These are phyloP conservation scores for Russula ochroleuca DNA, from an alignment of 768 basidiomycete species.

Conservation along the genomic window DNA sequence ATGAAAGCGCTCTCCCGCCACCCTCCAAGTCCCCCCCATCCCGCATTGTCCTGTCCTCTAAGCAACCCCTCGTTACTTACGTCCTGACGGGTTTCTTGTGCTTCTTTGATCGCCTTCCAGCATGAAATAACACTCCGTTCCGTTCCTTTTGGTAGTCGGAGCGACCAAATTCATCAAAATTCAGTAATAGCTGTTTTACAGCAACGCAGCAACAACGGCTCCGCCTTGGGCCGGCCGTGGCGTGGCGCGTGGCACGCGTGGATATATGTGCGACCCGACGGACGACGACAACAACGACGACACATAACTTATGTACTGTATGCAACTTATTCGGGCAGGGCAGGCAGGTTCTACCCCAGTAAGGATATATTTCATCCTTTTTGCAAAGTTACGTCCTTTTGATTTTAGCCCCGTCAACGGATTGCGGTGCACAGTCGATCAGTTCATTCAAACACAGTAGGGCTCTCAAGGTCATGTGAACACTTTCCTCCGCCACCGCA, in stretches of 20 bases:
- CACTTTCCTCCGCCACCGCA: neutral
- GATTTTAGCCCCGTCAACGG: neutral
- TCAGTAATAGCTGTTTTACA: too few relatives aligned
- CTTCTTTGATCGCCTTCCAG: neutral
- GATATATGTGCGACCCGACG: too few relatives aligned
- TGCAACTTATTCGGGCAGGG: neutral
- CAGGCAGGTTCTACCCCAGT: constrained; percentile 11
- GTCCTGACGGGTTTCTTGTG: neutral
- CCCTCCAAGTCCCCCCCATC: neutral
- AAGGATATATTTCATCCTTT: constrained; percentile 20
- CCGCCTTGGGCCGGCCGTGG: too few relatives aligned
- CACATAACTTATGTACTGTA: too few relatives aligned
- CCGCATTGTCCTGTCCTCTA: too few relatives aligned
- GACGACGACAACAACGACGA: too few relatives aligned
- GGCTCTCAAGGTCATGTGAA: too few relatives aligned
- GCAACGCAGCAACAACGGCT: too few relatives aligned
- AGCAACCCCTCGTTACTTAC: neutral
- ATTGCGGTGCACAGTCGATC: constrained; percentile 6
- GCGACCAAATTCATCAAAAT: too few relatives aligned
- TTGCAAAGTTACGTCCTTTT: constrained; percentile 14
- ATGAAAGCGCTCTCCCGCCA: constrained; percentile 2
- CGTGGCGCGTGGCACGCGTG: too few relatives aligned
- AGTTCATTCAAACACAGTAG: neutral
- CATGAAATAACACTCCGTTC: too few relatives aligned
- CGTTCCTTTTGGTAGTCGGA: too few relatives aligned